Percentiles rank a stretch among this genome's conserved stretches.
phyloP scores from a whole-genome alignment of 73 alveolate genomes.

The Tetrahymena malaccensis region DNA sequence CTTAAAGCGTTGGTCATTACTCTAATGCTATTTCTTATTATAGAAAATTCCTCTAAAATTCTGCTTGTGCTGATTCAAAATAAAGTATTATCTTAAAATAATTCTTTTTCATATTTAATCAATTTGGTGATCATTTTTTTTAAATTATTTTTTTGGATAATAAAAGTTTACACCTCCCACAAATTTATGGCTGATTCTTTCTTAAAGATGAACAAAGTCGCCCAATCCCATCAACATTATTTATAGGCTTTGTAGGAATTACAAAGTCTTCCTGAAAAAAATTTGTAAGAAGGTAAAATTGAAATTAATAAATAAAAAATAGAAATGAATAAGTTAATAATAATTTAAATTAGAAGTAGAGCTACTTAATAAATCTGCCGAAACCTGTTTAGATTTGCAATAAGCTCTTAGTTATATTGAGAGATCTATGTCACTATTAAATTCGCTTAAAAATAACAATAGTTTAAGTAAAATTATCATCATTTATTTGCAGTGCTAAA shows the following conservation, averaged over 20 bases:
- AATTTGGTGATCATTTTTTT: neutral
- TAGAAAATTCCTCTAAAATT: neutral
- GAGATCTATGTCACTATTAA: neutral
- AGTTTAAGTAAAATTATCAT: neutral
- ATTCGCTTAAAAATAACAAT: neutral
- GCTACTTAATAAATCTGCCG: neutral
- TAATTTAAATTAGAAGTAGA: neutral
- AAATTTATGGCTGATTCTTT: neutral
- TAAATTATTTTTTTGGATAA: neutral
- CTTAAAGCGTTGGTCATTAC: neutral
- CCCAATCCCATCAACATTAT: neutral
- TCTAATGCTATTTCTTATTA: neutral
- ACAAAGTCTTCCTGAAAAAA: neutral
- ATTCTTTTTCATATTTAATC: neutral
- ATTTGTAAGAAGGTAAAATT: neutral
- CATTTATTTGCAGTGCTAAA: neutral
- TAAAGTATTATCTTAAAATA: neutral
- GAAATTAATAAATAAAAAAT: neutral
- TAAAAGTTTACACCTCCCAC: neutral
- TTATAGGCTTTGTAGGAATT: neutral
- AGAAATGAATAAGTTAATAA: neutral
- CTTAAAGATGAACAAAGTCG: neutral
- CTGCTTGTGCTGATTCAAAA: neutral
- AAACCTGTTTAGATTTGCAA: neutral
- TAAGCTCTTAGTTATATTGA: neutral